Evolutionary conservation across 805 yeast genomes (phyloP).

Genomic region (Starmera caribaea): DNA sequence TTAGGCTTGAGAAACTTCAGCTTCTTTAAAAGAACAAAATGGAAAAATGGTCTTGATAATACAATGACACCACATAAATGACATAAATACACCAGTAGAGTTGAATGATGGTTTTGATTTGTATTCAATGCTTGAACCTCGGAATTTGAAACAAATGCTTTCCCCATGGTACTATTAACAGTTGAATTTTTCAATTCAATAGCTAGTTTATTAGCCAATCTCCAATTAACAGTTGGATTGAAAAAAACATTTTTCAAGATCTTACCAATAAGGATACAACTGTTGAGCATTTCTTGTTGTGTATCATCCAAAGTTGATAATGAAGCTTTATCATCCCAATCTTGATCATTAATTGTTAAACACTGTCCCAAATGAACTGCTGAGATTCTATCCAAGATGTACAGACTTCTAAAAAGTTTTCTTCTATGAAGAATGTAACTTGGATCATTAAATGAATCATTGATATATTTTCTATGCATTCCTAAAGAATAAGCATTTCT

Average conservation of each 20-base stretch:
- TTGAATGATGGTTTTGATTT: not conserved
- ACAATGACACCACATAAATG: slow-evolving; percentile 28
- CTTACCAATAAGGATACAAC: slow-evolving; percentile 21
- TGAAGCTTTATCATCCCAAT: slow-evolving; percentile 28
- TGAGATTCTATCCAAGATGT: slow-evolving; percentile 25
- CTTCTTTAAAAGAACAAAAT: slow-evolving; percentile 20
- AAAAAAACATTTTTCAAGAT: slow-evolving; percentile 24
- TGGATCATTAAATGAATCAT: slow-evolving; percentile 25
- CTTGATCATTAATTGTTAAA: slow-evolving; percentile 24
- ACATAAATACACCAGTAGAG: slow-evolving; percentile 24
- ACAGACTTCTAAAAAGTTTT: slow-evolving; percentile 25
- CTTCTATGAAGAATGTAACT: slow-evolving; percentile 21
- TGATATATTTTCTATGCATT: slow-evolving; percentile 27
- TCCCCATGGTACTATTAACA: slow-evolving; percentile 20
- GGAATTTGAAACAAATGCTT: slow-evolving; percentile 10
- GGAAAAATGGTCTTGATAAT: slow-evolving; percentile 33
- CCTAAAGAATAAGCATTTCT: slow-evolving; percentile 34
- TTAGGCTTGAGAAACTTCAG: slow-evolving; percentile 10
- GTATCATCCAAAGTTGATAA: slow-evolving; percentile 13
- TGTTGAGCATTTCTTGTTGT: slow-evolving; percentile 21
- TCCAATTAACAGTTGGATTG: slow-evolving; percentile 21
- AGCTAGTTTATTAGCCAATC: slow-evolving; percentile 25
- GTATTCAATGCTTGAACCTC: not conserved
- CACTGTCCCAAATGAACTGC: slow-evolving; percentile 29
- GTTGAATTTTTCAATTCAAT: slow-evolving; percentile 27